These are phyloP conservation scores for Ilyonectria robusta DNA, from an alignment of 2,329 filamentous ascomycete genomes.

Conservation along the genomic window DNA sequence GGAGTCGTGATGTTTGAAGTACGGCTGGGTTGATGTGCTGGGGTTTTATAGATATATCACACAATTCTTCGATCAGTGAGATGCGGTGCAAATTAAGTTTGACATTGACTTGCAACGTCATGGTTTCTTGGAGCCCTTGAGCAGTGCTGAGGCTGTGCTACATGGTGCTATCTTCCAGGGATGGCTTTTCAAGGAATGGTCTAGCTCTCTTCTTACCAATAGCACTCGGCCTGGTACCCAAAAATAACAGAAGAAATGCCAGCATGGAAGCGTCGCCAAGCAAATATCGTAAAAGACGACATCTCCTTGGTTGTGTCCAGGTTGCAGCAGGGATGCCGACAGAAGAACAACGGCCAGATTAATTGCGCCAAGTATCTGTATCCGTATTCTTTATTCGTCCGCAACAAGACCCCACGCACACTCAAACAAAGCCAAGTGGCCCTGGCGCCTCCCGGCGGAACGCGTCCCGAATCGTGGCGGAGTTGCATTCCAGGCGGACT, in stretches of 20 bases:
- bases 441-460: not conserved
- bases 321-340: not conserved
- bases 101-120: not conserved
- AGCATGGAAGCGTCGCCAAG: not conserved
- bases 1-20: not conserved
- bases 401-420: not conserved
- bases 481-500: not conserved
- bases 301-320: not conserved
- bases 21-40: not conserved
- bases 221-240: not conserved
- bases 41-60: not conserved
- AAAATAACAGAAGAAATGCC: not conserved
- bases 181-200: not conserved
- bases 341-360: not conserved
- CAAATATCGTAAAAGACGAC: not conserved
- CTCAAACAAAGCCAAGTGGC: not conserved
- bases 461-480: not conserved
- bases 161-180: not conserved
- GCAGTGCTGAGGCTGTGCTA: not conserved
- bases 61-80: not conserved
- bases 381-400: not conserved
- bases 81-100: not conserved
- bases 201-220: not conserved
- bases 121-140: not conserved
- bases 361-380: not conserved